Conservation (phyloP, 768 basidiomycete genomes). For the Phaeotremella fagi region DNA sequence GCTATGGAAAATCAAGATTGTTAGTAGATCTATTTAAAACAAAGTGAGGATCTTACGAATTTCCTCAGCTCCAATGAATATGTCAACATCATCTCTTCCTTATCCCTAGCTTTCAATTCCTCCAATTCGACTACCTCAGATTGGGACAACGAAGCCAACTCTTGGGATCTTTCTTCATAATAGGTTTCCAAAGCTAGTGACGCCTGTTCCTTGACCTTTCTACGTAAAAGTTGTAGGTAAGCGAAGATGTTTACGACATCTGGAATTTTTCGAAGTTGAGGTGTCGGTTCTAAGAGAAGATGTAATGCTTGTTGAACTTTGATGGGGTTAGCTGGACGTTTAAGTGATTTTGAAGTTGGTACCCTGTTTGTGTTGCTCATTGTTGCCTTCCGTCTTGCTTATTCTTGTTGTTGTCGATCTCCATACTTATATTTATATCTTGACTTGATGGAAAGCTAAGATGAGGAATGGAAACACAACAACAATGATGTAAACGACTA, state of each 20-base stretch:
- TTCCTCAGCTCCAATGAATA: slow-evolving; percentile 20
- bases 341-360: no score
- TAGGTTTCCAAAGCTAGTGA: slow-evolving; percentile 4
- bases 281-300: slow-evolving; percentile 9
- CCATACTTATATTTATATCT: no score
- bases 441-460: no score
- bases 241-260: slow-evolving; percentile 20
- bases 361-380: no score
- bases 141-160: slow-evolving; percentile 6
- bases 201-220: slow-evolving; percentile 11
- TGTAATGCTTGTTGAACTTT: slow-evolving; percentile 12
- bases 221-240: slow-evolving; percentile 17
- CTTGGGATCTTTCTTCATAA: background rate
- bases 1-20: no score
- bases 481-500: no score
- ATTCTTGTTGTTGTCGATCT: no score
- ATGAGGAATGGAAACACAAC: no score
- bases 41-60: no score
- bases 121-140: slow-evolving; percentile 9
- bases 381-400: no score
- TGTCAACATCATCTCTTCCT: slow-evolving; percentile 11
- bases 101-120: slow-evolving; percentile 1
- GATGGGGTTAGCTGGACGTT: background rate
- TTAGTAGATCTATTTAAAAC: no score
- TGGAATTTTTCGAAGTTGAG: slow-evolving; percentile 5